phyloP scores from a whole-genome alignment of 2,329 filamentous ascomycete species.

The Sporothrix globosa region DNA sequence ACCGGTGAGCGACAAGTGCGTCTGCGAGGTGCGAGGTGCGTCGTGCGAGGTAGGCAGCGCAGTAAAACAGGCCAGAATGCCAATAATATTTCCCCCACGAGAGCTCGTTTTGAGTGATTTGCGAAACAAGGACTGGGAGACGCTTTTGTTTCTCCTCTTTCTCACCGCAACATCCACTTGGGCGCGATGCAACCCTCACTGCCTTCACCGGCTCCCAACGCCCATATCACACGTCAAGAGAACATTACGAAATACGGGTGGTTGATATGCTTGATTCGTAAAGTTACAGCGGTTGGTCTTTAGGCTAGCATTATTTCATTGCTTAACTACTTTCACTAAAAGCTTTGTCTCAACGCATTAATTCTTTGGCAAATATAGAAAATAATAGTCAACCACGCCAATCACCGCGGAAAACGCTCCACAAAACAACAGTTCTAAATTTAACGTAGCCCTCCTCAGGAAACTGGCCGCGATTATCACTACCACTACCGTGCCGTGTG shows the following conservation, averaged over 20 bases:
- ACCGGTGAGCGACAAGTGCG: not conserved
- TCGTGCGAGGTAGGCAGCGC: not conserved
- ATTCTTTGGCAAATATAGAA: too few relatives aligned
- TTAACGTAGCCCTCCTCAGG: not conserved
- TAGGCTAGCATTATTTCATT: too few relatives aligned
- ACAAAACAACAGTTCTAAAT: not conserved
- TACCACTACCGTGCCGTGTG: constrained; percentile 14
- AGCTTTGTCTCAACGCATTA: too few relatives aligned
- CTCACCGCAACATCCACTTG: constrained; percentile 7
- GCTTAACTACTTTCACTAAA: too few relatives aligned
- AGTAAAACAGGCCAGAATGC: not conserved
- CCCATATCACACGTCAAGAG: not conserved
- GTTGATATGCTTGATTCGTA: not conserved
- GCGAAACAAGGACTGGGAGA: too few relatives aligned
- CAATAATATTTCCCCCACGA: too few relatives aligned
- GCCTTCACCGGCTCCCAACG: constrained; percentile 5
- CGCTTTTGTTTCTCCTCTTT: not conserved
- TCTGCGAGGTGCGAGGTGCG: not conserved
- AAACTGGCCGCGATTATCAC: not conserved
- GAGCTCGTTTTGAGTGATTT: too few relatives aligned
- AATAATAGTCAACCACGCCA: too few relatives aligned
- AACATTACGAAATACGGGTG: too few relatives aligned
- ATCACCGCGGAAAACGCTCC: not conserved
- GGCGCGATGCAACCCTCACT: not conserved
- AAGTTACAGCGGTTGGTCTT: too few relatives aligned